Percentiles rank a stretch among this genome's conserved stretches.
Evolutionary conservation across 2,329 filamentous ascomycete species (phyloP).

Genomic region (Phoma sp.): DNA sequence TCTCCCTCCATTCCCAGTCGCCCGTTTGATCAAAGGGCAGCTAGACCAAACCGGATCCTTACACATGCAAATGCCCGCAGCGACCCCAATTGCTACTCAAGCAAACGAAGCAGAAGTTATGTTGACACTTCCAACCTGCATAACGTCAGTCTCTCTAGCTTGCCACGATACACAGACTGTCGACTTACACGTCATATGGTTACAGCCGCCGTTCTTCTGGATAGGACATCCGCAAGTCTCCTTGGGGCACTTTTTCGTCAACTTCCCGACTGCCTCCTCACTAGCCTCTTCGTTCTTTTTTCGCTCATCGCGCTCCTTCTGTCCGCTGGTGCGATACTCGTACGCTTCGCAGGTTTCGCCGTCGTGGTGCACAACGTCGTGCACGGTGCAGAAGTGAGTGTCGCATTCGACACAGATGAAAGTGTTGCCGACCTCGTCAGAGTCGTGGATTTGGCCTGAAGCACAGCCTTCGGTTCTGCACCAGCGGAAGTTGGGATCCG

Average conservation of each 20-base stretch:
- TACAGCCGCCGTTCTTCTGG: slow-evolving; percentile 52
- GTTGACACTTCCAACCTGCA: slow-evolving; percentile 42
- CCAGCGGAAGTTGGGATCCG: slow-evolving; percentile 60
- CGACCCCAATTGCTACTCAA: too few relatives aligned
- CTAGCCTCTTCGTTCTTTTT: slow-evolving; percentile 36
- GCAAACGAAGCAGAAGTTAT: slow-evolving; percentile 53
- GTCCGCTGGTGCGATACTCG: slow-evolving; percentile 40
- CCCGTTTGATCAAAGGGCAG: too few relatives aligned
- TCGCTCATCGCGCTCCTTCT: slow-evolving; percentile 29
- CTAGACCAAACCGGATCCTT: too few relatives aligned
- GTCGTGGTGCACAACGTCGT: slow-evolving; percentile 49
- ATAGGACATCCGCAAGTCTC: slow-evolving; percentile 47
- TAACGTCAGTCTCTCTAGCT: slow-evolving; percentile 7
- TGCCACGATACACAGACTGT: background rate
- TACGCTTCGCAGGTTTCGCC: slow-evolving; percentile 52
- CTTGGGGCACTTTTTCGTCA: slow-evolving; percentile 50
- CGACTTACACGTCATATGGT: slow-evolving; percentile 51
- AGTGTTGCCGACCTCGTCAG: slow-evolving; percentile 53
- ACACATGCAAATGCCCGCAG: too few relatives aligned
- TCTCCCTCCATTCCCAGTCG: too few relatives aligned
- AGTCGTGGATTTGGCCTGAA: slow-evolving; percentile 62
- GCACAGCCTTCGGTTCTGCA: slow-evolving; percentile 59
- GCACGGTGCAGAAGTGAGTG: slow-evolving; percentile 46
- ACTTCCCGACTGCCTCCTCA: slow-evolving; percentile 33
- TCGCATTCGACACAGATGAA: slow-evolving; percentile 49